phyloP scores from a whole-genome alignment of 2,329 filamentous ascomycete genomes.

The Grosmannia clavigera region DNA sequence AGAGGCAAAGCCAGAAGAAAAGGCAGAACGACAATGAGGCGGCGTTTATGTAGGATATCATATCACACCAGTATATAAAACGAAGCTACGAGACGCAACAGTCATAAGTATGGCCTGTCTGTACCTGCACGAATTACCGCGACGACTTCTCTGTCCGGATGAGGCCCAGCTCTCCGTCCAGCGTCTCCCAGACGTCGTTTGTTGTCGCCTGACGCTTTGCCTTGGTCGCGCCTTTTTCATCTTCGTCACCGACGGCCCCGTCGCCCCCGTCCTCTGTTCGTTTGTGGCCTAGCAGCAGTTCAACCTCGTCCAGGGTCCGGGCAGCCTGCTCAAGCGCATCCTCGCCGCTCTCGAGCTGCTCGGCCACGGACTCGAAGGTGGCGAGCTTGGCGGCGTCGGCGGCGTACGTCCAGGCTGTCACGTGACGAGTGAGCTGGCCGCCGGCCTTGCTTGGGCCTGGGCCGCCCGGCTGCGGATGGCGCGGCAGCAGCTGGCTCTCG shows the following conservation, averaged over 20 bases:
- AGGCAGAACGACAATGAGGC: background rate
- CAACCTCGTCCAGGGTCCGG: constrained; percentile 34
- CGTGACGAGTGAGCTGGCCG: constrained; percentile 18
- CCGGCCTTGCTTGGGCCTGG: background rate
- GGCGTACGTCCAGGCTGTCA: constrained; percentile 47
- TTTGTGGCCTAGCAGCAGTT: constrained; percentile 31
- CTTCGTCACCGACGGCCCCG: constrained; percentile 11
- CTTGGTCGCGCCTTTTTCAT: constrained; percentile 17
- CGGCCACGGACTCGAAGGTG: constrained; percentile 44
- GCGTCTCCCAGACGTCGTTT: constrained; percentile 34
- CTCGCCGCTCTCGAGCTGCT: constrained; percentile 47
- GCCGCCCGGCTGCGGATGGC: constrained; percentile 29
- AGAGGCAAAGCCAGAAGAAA: background rate
- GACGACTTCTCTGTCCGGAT: constrained; percentile 24
- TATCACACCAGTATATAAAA: background rate
- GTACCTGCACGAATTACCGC: background rate
- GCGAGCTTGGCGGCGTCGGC: constrained; percentile 47
- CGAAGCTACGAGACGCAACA: background rate
- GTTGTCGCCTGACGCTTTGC: constrained; percentile 8
- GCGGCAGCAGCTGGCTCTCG: constrained; percentile 48
- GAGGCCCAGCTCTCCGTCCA: constrained; percentile 43
- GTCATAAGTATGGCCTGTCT: background rate
- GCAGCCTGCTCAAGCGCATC: constrained; percentile 41
- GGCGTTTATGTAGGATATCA: background rate
- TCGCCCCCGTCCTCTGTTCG: constrained; percentile 11